These are phyloP conservation scores for Colletotrichum lini DNA, from an alignment of 2,329 filamentous ascomycete species.

Conservation along the genomic window DNA sequence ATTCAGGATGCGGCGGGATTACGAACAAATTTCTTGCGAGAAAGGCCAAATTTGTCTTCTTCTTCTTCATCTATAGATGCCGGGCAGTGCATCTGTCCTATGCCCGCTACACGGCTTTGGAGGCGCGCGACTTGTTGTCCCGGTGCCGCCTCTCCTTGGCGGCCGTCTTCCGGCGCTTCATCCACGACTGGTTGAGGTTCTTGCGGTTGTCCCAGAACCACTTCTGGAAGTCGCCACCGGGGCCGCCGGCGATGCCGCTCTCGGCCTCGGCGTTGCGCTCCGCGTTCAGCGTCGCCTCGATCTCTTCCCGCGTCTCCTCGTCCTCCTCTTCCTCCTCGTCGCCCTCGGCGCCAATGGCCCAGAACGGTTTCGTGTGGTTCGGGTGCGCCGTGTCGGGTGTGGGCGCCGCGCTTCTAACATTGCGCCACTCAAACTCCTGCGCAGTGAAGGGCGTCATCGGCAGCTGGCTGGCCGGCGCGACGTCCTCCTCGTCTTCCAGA, in stretches of 20 bases:
- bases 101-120: slow-evolving; percentile 51
- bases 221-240: slow-evolving; percentile 70
- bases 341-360: slow-evolving; percentile 63
- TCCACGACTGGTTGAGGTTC: slow-evolving; percentile 77
- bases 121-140: slow-evolving; percentile 72
- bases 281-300: slow-evolving; percentile 48
- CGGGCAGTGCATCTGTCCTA: neutral
- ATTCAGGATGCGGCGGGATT: no score
- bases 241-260: slow-evolving; percentile 26
- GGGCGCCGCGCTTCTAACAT: slow-evolving; percentile 88
- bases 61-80: slow-evolving; percentile 16
- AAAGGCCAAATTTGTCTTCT: neutral
- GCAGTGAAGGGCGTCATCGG: slow-evolving; percentile 89
- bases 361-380: slow-evolving; percentile 73
- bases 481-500: slow-evolving; percentile 49
- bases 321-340: slow-evolving; percentile 60
- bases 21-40: neutral
- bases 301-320: slow-evolving; percentile 50
- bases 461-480: slow-evolving; percentile 50
- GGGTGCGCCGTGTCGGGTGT: slow-evolving; percentile 94
- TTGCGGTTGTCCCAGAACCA: slow-evolving; percentile 79
- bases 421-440: slow-evolving; percentile 81
- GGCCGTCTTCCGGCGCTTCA: slow-evolving; percentile 72
- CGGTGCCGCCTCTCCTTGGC: slow-evolving; percentile 77
- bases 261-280: slow-evolving; percentile 46